Conservation (phyloP, 768 basidiomycete genomes). For the Termitomyces bulborhizus region DNA sequence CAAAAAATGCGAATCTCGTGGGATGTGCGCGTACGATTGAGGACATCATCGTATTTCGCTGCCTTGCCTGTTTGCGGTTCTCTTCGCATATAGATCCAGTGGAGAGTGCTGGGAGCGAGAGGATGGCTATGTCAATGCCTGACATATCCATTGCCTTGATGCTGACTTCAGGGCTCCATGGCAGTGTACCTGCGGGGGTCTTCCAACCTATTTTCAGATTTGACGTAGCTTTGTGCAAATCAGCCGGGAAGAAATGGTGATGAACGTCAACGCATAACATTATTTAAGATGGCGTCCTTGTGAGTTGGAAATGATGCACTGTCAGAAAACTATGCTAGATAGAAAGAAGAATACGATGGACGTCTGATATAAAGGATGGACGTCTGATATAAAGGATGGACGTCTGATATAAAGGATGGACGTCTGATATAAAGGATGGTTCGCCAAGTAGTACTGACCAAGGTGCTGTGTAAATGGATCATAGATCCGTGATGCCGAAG, state of each 20-base stretch:
- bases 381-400: no score
- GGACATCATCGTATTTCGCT: slow-evolving; percentile 41
- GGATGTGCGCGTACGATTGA: slow-evolving; percentile 44
- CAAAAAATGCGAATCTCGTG: slow-evolving; percentile 64
- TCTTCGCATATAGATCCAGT: slow-evolving; percentile 29
- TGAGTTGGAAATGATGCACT: background rate
- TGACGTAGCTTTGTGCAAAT: slow-evolving; percentile 38
- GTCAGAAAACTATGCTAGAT: no score
- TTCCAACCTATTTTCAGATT: slow-evolving; percentile 52
- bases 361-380: no score
- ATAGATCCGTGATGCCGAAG: no score
- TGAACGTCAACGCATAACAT: slow-evolving; percentile 57
- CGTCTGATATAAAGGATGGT: no score
- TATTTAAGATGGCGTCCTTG: background rate
- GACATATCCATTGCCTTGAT: slow-evolving; percentile 57
- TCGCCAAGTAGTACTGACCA: no score
- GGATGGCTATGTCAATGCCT: slow-evolving; percentile 51
- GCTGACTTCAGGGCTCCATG: slow-evolving; percentile 57
- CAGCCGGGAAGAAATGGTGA: slow-evolving; percentile 65
- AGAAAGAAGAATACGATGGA: no score
- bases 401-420: no score
- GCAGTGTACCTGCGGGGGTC: slow-evolving; percentile 57
- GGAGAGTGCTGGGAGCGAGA: slow-evolving; percentile 59
- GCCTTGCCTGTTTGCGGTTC: slow-evolving; percentile 35
- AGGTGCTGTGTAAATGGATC: no score